Percentiles rank a stretch among this genome's conserved stretches.
Evolutionary conservation across 2,329 filamentous ascomycete species (phyloP).

Genomic region (Orbilia javanica): DNA sequence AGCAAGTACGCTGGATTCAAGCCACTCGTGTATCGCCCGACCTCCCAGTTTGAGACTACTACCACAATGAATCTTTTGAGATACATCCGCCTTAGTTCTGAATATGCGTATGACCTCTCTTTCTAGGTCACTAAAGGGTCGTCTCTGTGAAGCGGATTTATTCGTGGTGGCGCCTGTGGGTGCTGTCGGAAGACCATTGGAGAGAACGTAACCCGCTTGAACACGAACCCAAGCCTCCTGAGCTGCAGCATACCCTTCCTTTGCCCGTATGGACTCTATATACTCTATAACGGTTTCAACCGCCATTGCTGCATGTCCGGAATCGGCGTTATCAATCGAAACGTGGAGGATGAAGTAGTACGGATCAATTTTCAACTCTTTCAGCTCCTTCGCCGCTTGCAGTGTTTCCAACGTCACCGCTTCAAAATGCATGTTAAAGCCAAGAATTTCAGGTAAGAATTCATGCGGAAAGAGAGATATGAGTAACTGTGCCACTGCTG

Average conservation of each 20-base stretch:
- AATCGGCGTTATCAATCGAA: constrained; percentile 69
- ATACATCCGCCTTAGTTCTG: constrained; percentile 64
- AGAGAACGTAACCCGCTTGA: constrained; percentile 59
- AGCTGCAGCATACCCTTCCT: constrained; percentile 61
- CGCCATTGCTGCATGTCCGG: constrained; percentile 69
- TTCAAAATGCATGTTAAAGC: constrained; percentile 70
- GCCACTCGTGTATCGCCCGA: constrained; percentile 65
- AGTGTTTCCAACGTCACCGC: constrained; percentile 65
- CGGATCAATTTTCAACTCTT: constrained; percentile 66
- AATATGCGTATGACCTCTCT: constrained; percentile 60
- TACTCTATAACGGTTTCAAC: constrained; percentile 65
- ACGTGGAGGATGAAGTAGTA: constrained; percentile 70
- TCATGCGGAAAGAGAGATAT: constrained; percentile 69
- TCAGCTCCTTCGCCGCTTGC: constrained; percentile 66
- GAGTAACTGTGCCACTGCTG: constrained; percentile 67
- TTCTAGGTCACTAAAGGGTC: constrained; percentile 13
- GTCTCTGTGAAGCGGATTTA: background rate
- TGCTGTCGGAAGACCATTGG: constrained; percentile 64
- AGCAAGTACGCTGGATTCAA: constrained; percentile 63
- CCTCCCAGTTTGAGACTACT: constrained; percentile 66
- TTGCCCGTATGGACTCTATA: constrained; percentile 63
- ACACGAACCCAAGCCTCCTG: constrained; percentile 61
- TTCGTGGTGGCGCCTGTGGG: too few relatives aligned
- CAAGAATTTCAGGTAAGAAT: constrained; percentile 69
- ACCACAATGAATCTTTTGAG: constrained; percentile 66